Conservation (phyloP, 1,139 yeast species). For the Debaryomycetaceae sp. region DNA sequence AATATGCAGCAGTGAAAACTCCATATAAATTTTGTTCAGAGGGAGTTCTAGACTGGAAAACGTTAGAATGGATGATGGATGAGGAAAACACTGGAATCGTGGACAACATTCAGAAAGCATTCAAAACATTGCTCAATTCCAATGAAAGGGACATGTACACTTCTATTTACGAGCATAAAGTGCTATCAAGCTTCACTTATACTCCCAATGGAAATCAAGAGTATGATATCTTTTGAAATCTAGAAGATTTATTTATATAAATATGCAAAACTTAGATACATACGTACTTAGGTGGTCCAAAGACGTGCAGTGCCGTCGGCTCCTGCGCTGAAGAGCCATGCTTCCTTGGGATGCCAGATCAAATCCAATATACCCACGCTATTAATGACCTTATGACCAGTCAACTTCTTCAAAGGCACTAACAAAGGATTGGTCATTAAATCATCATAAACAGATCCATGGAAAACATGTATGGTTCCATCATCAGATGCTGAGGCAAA, state of each 20-base stretch:
- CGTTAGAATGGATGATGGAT: constrained; percentile 34
- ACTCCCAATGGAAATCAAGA: constrained; percentile 12
- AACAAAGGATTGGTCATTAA: constrained; percentile 91
- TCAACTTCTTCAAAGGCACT: constrained; percentile 91
- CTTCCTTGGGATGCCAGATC: constrained; percentile 97
- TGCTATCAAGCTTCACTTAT: constrained; percentile 14
- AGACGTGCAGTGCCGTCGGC: constrained; percentile 95
- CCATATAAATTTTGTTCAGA: constrained; percentile 29
- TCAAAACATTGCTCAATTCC: constrained; percentile 23
- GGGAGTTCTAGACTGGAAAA: constrained; percentile 48
- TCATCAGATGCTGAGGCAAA: constrained; percentile 98
- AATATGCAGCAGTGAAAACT: constrained; percentile 22
- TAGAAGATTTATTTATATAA: not conserved
- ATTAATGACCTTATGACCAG: constrained; percentile 81
- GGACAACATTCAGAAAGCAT: constrained; percentile 33
- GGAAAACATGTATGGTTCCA: constrained; percentile 91
- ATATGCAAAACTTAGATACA: constrained; percentile 4
- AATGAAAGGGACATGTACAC: constrained; percentile 19
- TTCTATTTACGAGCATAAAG: constrained; percentile 16
- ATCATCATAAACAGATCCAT: constrained; percentile 94
- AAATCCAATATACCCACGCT: constrained; percentile 88
- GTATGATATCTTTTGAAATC: constrained; percentile 5
- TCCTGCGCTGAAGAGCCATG: constrained; percentile 98
- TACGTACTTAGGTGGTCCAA: constrained; percentile 69
- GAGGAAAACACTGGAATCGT: constrained; percentile 44